Conservation (phyloP, 1,139 yeast species). For the Saccharomyces hybrid region DNA sequence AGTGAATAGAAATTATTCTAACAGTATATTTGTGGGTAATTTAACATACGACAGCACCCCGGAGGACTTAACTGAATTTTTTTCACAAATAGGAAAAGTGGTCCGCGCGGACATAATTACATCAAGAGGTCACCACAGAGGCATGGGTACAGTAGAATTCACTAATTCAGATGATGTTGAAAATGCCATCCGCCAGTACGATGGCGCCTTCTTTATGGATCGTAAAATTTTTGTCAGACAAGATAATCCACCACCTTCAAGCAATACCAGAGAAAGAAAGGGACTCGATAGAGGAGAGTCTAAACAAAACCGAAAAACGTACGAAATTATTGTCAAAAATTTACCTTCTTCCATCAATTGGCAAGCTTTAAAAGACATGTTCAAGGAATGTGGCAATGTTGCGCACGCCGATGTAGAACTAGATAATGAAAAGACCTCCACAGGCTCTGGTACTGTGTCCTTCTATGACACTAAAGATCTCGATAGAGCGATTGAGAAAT, state of each 20-base stretch:
- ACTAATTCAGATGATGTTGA: constrained; percentile 59
- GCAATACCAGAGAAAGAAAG: neutral
- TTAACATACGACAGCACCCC: constrained; percentile 59
- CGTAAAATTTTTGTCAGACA: constrained; percentile 87
- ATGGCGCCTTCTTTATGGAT: constrained; percentile 61
- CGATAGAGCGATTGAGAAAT: constrained; percentile 48
- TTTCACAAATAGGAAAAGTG: constrained; percentile 60
- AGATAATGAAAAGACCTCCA: constrained; percentile 63
- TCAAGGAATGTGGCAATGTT: constrained; percentile 66
- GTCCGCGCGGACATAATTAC: constrained; percentile 81
- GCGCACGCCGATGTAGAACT: constrained; percentile 67
- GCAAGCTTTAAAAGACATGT: constrained; percentile 76
- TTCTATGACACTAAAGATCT: constrained; percentile 54
- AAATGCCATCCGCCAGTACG: constrained; percentile 63
- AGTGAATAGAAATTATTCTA: constrained; percentile 60
- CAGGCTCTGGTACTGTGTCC: constrained; percentile 75
- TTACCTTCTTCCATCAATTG: constrained; percentile 70
- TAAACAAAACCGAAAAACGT: constrained; percentile 31
- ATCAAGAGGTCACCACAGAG: constrained; percentile 76
- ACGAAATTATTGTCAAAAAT: constrained; percentile 72
- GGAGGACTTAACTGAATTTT: constrained; percentile 51
- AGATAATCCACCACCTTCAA: constrained; percentile 70
- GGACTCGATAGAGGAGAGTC: constrained; percentile 3
- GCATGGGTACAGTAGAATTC: constrained; percentile 92
- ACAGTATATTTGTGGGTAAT: constrained; percentile 67